Percentiles rank a stretch among this genome's conserved stretches.
Conservation (phyloP, 495 filamentous ascomycete species). For the Aspergillus homomorphus region DNA sequence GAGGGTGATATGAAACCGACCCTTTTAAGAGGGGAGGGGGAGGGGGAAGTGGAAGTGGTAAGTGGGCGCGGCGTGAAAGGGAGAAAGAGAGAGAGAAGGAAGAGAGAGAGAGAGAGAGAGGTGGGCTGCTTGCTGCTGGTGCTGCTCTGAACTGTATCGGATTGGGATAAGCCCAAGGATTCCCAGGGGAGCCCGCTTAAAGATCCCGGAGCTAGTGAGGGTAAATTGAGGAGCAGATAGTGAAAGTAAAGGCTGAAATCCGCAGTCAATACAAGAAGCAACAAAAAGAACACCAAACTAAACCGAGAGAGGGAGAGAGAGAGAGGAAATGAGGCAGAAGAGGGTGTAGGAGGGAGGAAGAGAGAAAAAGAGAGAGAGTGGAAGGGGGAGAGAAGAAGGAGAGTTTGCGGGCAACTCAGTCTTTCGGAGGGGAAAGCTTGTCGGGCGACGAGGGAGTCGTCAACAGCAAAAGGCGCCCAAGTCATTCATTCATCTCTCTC, state of each 20-base stretch:
- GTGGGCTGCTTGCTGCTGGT: conserved; percentile 3
- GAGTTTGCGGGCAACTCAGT: conserved; percentile 5
- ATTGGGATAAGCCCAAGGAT: conserved; percentile 16
- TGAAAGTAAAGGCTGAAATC: background rate
- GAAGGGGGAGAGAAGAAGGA: conserved; percentile 3
- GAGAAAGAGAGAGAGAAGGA: too few relatives aligned
- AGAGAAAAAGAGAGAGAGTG: conserved; percentile 8
- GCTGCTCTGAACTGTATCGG: background rate
- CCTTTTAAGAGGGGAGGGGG: conserved; percentile 19
- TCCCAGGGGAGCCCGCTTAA: conserved; percentile 14
- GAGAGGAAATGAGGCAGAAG: conserved; percentile 7
- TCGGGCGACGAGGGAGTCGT: conserved; percentile 17
- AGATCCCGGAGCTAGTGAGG: conserved; percentile 7
- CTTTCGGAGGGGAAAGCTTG: conserved; percentile 19
- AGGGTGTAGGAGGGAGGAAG: conserved; percentile 1
- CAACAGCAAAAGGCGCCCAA: conserved; percentile 19
- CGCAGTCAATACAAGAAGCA: conserved; percentile 5
- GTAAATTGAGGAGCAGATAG: background rate
- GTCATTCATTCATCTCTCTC: conserved; percentile 4
- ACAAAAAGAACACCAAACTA: conserved; percentile 1
- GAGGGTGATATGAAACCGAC: conserved; percentile 26
- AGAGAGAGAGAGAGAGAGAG: too few relatives aligned
- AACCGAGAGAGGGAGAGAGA: conserved; percentile 5
- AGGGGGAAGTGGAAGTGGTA: background rate
- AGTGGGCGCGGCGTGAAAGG: conserved; percentile 1